Conservation (phyloP, 257 asterid species). For the Thymus mandschuricus region DNA sequence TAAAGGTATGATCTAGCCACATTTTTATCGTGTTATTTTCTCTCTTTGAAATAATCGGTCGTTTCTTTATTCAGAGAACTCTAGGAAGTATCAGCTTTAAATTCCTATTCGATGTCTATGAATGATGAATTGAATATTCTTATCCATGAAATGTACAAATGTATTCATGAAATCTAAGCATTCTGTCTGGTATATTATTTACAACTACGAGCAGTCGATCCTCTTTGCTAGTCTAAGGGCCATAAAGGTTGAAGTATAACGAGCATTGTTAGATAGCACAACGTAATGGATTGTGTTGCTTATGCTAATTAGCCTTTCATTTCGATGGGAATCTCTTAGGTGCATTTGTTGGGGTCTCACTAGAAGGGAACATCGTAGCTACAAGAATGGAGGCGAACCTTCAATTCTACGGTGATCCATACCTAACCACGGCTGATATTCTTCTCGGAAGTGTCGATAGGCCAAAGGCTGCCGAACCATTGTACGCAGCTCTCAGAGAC, state of each 20-base stretch:
- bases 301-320: neutral
- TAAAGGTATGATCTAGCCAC: constrained; percentile 96
- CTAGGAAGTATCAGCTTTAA: neutral
- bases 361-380: constrained; percentile 84
- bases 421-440: constrained; percentile 87
- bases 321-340: constrained; percentile 52
- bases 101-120: no score
- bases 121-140: neutral
- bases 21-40: no score
- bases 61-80: neutral
- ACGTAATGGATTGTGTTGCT: neutral
- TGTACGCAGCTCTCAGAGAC: constrained; percentile 76
- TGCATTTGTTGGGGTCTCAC: constrained; percentile 94
- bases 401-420: constrained; percentile 92
- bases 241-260: neutral
- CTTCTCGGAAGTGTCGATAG: constrained; percentile 88
- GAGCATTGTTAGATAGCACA: no score
- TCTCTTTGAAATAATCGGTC: neutral
- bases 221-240: neutral
- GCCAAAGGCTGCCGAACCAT: constrained; percentile 93
- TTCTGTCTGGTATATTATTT: neutral
- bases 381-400: constrained; percentile 97
- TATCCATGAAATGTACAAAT: neutral
- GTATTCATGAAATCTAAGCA: neutral
- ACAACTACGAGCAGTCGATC: neutral